These are phyloP conservation scores for Boletales sp. DNA, from an alignment of 768 basidiomycete genomes.

Conservation along the genomic window DNA sequence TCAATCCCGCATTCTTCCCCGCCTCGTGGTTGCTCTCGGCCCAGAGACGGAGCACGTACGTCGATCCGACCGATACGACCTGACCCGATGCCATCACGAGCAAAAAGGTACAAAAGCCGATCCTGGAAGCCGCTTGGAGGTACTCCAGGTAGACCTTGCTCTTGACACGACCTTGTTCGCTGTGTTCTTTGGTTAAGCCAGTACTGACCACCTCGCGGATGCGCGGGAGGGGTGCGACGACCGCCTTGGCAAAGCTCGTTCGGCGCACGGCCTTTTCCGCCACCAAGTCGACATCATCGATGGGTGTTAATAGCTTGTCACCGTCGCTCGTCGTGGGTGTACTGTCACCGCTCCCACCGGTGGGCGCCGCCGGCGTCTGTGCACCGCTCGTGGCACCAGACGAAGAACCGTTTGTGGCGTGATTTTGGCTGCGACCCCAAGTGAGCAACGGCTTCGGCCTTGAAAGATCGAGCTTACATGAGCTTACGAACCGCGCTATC, in stretches of 20 bases:
- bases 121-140: constrained; percentile 71
- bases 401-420: constrained; percentile 40
- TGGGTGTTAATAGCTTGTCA: constrained; percentile 20
- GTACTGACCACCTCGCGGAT: constrained; percentile 37
- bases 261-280: constrained; percentile 57
- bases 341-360: constrained; percentile 21
- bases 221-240: constrained; percentile 40
- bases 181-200: constrained; percentile 65
- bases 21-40: constrained; percentile 68
- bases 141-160: constrained; percentile 72
- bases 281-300: constrained; percentile 30
- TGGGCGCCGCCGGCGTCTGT: constrained; percentile 46
- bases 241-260: constrained; percentile 57
- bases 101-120: constrained; percentile 68
- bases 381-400: constrained; percentile 41
- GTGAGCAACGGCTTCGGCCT: not conserved
- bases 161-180: constrained; percentile 81
- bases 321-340: constrained; percentile 20
- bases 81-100: constrained; percentile 55
- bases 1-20: constrained; percentile 57
- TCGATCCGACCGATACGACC: constrained; percentile 54
- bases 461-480: constrained; percentile 46
- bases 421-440: constrained; percentile 35
- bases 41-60: constrained; percentile 74
- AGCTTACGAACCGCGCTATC: constrained; percentile 71